phyloP scores from a whole-genome alignment of 805 yeast species.

The Ogataea nakhonphanomensis region DNA sequence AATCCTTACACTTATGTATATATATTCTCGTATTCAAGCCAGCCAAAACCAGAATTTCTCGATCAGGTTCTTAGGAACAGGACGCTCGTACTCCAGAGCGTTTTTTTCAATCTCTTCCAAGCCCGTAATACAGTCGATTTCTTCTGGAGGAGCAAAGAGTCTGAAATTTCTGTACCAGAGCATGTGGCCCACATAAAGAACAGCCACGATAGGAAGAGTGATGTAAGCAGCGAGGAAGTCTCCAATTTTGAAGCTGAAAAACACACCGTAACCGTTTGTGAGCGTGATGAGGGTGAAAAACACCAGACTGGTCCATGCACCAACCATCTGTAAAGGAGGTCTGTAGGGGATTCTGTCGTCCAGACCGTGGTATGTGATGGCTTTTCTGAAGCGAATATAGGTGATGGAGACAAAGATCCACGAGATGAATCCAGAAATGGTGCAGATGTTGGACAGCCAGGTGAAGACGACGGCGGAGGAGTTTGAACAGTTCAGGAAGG shows the following conservation, averaged over 20 bases:
- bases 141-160: constrained; percentile 50
- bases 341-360: constrained; percentile 56
- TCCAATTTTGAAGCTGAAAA: constrained; percentile 43
- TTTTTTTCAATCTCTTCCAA: constrained; percentile 57
- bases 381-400: constrained; percentile 62
- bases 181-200: constrained; percentile 57
- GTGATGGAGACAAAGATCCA: constrained; percentile 57
- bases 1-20: no score
- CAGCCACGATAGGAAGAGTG: constrained; percentile 53
- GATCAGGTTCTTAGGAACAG: constrained; percentile 35
- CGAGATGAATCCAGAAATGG: constrained; percentile 64
- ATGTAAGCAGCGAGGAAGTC: constrained; percentile 68
- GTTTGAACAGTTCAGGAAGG: constrained; percentile 62
- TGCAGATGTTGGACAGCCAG: constrained; percentile 65
- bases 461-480: constrained; percentile 58
- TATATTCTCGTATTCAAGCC: constrained; percentile 15
- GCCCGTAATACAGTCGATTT: constrained; percentile 62
- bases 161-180: constrained; percentile 41
- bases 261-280: constrained; percentile 57
- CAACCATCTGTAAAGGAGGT: constrained; percentile 54
- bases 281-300: constrained; percentile 48
- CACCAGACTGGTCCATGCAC: constrained; percentile 47
- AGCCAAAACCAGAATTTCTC: constrained; percentile 53
- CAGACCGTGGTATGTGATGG: constrained; percentile 48
- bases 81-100: constrained; percentile 33